Evolutionary conservation across 805 yeast species (phyloP).

Genomic region (Ogataea methylovora): DNA sequence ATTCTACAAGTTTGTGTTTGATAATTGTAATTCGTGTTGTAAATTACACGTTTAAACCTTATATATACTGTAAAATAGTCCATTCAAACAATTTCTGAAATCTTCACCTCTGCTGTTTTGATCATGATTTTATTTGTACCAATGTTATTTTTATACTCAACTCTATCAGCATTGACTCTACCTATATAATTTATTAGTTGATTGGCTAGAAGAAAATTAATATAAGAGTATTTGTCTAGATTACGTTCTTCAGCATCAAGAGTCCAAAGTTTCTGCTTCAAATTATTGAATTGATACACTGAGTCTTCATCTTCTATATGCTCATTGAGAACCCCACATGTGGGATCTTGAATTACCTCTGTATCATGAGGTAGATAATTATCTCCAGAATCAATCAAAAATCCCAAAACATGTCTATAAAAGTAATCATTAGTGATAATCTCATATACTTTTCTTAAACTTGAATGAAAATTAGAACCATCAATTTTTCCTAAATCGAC

Average conservation of each 20-base stretch:
- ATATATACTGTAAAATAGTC: too few relatives aligned
- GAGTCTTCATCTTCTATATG: too few relatives aligned
- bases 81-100: too few relatives aligned
- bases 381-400: conserved; percentile 34
- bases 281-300: conserved; percentile 14
- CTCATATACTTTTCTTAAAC: conserved; percentile 1
- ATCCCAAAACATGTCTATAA: conserved; percentile 25
- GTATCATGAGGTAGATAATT: conserved; percentile 18
- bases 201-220: conserved; percentile 11
- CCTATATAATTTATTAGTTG: conserved; percentile 9
- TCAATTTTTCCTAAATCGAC: conserved; percentile 14
- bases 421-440: conserved; percentile 12
- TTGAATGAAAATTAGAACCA: conserved; percentile 3
- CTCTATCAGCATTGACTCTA: conserved; percentile 4
- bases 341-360: conserved; percentile 5
- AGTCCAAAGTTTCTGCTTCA: conserved; percentile 8
- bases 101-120: too few relatives aligned
- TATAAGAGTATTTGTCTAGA: conserved; percentile 4
- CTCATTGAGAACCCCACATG: too few relatives aligned
- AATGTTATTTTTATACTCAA: neutral
- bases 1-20: too few relatives aligned
- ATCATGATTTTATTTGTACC: too few relatives aligned
- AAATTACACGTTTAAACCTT: too few relatives aligned
- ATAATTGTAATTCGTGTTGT: too few relatives aligned
- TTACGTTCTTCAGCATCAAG: conserved; percentile 16